phyloP scores from a whole-genome alignment of 352 stramenopile species.

The Pythium rishiriense region DNA sequence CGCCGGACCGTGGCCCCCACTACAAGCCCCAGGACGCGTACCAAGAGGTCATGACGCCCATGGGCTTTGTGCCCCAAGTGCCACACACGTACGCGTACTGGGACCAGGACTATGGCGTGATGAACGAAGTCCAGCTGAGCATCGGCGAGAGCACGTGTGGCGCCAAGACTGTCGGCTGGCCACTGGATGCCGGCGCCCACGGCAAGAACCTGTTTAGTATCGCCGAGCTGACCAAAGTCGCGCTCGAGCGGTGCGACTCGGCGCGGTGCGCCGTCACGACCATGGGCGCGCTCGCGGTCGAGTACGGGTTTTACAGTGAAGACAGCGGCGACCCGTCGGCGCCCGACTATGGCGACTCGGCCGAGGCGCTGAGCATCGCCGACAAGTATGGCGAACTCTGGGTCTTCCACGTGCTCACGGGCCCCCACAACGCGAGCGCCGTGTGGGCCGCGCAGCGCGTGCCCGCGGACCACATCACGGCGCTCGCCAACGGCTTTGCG shows the following conservation, averaged over 20 bases:
- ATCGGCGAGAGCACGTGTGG: constrained; percentile 88
- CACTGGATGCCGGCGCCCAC: constrained; percentile 41
- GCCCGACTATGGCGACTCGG: constrained; percentile 69
- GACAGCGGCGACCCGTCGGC: constrained; percentile 64
- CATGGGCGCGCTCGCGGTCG: constrained; percentile 87
- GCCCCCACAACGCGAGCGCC: constrained; percentile 78
- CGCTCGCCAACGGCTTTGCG: constrained; percentile 92
- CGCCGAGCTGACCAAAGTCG: constrained; percentile 75
- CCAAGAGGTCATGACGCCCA: constrained; percentile 35
- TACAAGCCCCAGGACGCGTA: constrained; percentile 36
- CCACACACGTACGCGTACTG: constrained; percentile 86
- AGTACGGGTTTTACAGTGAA: constrained; percentile 91
- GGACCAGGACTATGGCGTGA: constrained; percentile 87
- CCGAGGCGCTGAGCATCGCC: constrained; percentile 84
- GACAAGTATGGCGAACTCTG: constrained; percentile 90
- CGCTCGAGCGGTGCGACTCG: constrained; percentile 71
- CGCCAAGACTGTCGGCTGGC: constrained; percentile 56
- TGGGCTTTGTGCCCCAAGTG: constrained; percentile 83
- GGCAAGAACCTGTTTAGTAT: constrained; percentile 80
- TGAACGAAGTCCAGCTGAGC: constrained; percentile 88
- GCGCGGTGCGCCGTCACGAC: constrained; percentile 67
- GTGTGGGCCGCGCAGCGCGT: constrained; percentile 94
- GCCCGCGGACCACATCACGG: constrained; percentile 86
- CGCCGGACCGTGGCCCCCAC: constrained; percentile 50
- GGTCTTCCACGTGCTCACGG: constrained; percentile 95